A percentile compares a stretch with the other conserved stretches of the same genome.
phyloP scores from a whole-genome alignment of 2,329 filamentous ascomycete genomes.

The Sporothrix pallida region DNA sequence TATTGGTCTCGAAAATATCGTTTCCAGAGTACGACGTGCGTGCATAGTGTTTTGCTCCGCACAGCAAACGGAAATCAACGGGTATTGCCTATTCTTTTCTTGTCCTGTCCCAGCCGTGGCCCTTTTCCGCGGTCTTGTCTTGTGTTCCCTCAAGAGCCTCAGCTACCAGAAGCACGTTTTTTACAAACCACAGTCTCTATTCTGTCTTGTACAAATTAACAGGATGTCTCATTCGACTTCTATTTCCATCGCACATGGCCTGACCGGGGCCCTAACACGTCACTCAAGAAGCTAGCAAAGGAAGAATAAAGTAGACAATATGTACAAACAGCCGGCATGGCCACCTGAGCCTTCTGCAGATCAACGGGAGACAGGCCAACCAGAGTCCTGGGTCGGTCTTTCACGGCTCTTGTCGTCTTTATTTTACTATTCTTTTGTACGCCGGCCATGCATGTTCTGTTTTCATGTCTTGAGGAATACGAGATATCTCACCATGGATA shows the following conservation, averaged over 20 bases:
- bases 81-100: not conserved
- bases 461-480: conserved; percentile 11
- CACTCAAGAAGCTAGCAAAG: not conserved
- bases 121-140: not conserved
- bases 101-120: not conserved
- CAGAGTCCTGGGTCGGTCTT: not conserved
- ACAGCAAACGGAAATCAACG: not conserved
- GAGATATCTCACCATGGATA: conserved; percentile 7
- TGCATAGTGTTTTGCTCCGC: no score
- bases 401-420: not conserved
- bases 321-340: not conserved
- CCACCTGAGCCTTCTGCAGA: conserved; percentile 14
- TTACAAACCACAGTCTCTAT: no score
- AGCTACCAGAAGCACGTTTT: not conserved
- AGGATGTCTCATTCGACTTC: conserved; percentile 2
- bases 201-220: not conserved
- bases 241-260: conserved; percentile 8
- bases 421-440: not conserved
- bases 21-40: no score
- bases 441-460: conserved; percentile 7
- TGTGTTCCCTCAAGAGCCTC: not conserved
- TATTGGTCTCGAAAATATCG: no score
- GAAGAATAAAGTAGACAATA: not conserved
- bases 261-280: not conserved
- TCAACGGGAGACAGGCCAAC: not conserved